Evolutionary conservation across 805 yeast genomes (phyloP).

Genomic region (Starmerella scarabaei): DNA sequence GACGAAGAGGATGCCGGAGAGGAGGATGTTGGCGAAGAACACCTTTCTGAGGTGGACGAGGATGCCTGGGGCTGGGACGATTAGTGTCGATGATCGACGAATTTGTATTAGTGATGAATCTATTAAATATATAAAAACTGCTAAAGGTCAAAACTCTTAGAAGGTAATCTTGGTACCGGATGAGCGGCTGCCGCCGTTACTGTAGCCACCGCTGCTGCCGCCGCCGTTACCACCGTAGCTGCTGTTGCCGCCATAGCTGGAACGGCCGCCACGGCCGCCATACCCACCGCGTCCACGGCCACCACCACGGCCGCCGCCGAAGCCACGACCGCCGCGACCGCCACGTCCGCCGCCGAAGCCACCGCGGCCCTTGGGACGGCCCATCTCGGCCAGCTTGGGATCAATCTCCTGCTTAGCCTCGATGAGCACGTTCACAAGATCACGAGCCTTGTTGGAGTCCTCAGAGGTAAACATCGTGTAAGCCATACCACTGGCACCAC

Average conservation of each 20-base stretch:
- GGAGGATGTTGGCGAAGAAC: slow-evolving; percentile 19
- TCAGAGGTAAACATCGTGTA: slow-evolving; percentile 84
- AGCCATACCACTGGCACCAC: slow-evolving; percentile 93
- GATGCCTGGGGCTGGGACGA: slow-evolving; percentile 13
- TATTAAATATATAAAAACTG: no score
- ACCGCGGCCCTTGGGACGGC: slow-evolving; percentile 61
- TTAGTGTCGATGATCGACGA: not conserved
- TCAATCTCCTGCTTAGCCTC: slow-evolving; percentile 93
- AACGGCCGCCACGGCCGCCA: slow-evolving; percentile 7
- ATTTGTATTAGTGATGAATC: no score
- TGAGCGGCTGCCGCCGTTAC: slow-evolving; percentile 1
- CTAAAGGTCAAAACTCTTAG: no score
- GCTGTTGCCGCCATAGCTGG: slow-evolving; percentile 4
- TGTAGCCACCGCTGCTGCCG: slow-evolving; percentile 2
- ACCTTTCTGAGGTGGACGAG: slow-evolving; percentile 23
- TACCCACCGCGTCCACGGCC: slow-evolving; percentile 9
- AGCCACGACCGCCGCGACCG: slow-evolving; percentile 16
- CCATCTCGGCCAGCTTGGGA: slow-evolving; percentile 61
- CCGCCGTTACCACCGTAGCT: slow-evolving; percentile 3
- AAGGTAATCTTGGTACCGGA: slow-evolving; percentile 1
- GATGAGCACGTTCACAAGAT: slow-evolving; percentile 73
- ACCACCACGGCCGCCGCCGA: slow-evolving; percentile 10
- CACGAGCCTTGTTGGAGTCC: slow-evolving; percentile 79
- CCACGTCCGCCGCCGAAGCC: slow-evolving; percentile 33
- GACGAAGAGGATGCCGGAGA: slow-evolving; percentile 1